Percentiles rank a stretch among this genome's conserved stretches.
phyloP scores from a whole-genome alignment of 805 yeast genomes.

The Wickerhamiella bombiphila region DNA sequence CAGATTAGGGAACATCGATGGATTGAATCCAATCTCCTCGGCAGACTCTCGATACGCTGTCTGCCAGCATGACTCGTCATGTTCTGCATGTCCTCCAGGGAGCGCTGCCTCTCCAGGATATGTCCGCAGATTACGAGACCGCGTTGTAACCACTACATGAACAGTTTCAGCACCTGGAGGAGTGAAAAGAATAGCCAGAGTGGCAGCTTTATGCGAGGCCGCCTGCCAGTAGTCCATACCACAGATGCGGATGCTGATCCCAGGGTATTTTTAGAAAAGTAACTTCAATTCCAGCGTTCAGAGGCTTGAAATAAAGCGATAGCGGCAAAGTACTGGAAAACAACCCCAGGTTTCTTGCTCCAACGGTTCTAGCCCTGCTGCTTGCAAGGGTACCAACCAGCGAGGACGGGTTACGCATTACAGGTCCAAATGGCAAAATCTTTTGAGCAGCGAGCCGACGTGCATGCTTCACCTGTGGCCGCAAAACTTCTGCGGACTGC shows the following conservation, averaged over 20 bases:
- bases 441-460: conserved; percentile 54
- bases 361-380: too few relatives aligned
- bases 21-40: conserved; percentile 1
- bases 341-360: too few relatives aligned
- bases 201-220: background rate
- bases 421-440: conserved; percentile 17
- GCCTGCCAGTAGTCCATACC: too few relatives aligned
- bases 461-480: conserved; percentile 70
- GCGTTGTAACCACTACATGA: conserved; percentile 1
- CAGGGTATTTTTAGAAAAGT: too few relatives aligned
- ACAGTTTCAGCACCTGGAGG: background rate
- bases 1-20: background rate
- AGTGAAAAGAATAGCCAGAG: background rate
- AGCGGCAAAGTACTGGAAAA: too few relatives aligned
- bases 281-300: too few relatives aligned
- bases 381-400: too few relatives aligned
- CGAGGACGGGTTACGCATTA: too few relatives aligned
- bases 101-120: conserved; percentile 2
- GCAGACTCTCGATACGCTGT: conserved; percentile 1
- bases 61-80: background rate
- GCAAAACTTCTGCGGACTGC: conserved; percentile 55
- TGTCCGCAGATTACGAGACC: background rate
- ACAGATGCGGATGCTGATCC: too few relatives aligned
- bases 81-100: conserved; percentile 1
- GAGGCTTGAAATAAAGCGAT: too few relatives aligned